Base-by-base conservation (phyloP, 2,329 filamentous ascomycete species). In the Dendryphion nanum region DNA sequence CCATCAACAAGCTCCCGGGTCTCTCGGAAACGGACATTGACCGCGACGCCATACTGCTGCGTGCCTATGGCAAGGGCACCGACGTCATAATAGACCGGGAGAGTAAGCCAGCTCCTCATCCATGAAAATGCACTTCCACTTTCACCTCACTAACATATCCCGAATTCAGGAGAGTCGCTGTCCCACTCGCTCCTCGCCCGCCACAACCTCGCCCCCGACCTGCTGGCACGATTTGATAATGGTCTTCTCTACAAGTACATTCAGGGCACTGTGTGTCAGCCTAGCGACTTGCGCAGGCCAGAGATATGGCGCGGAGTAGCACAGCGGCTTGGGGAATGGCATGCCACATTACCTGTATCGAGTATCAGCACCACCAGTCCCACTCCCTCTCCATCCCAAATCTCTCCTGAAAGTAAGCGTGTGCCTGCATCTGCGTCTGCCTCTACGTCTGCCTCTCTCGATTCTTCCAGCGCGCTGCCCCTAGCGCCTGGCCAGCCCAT, bases 21-120 rank as follows among this genome's bases (percentile, higher is more conserved):
- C 74, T 85, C 50, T 83, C 86, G 35, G 79, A 85, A 54, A 81
- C 89, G 37, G 78, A 89, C 55, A 77, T 91, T 50, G 90, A 97
- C 67, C 77, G 78, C 45, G 87, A 95, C 50, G 86, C 93, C 21
- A 81, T 97, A 51, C 76, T 98, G 48, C 79, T 98, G 58, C 82
- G 93, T 53, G 93, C 93, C 45, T 98, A 96, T 68, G 93, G 93
- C 54, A 84, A 93, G 64, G 89, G 90, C 48, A 97, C 93, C 51
- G 89, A 95, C 61, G 78, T 97, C 38, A 78, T 98, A 54, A 98
- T 98, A 69, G 93, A 98, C 71, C 86, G 93, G 51, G 87, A 95
- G 72, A 83, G 91, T 76, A 83, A 80, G 75, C 54, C 42, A 38
- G 20, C 14, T 12, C 23, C 17, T 26, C n/a, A n/a, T 26, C 8